A percentile compares a stretch with the other conserved stretches of the same genome.
These are phyloP conservation scores for Russula sp. DNA, from an alignment of 768 basidiomycete genomes.

Conservation along the genomic window DNA sequence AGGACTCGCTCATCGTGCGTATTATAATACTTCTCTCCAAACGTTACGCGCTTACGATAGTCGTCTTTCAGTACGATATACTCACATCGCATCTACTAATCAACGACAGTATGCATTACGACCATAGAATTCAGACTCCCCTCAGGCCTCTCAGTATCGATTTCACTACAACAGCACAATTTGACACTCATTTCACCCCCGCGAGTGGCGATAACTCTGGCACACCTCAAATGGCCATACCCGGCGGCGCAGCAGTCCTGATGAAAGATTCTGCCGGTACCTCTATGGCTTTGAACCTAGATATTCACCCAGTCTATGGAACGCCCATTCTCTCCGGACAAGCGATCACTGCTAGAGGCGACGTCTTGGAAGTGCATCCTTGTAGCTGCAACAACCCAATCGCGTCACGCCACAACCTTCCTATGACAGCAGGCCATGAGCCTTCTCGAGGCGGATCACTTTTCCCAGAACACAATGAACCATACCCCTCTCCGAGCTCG, in stretches of 20 bases:
- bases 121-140: neutral
- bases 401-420: slow-evolving; percentile 11
- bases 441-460: neutral
- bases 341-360: slow-evolving; percentile 12
- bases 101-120: slow-evolving; percentile 6
- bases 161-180: neutral
- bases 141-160: slow-evolving; percentile 1
- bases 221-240: slow-evolving; percentile 6
- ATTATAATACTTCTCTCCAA: neutral
- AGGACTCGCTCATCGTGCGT: neutral
- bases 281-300: slow-evolving; percentile 21
- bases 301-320: slow-evolving; percentile 18
- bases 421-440: neutral
- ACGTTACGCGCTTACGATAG: neutral
- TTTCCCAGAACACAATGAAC: neutral
- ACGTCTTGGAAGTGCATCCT: slow-evolving; percentile 19
- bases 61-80: neutral
- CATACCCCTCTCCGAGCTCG: slow-evolving; percentile 4
- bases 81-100: slow-evolving; percentile 4
- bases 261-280: slow-evolving; percentile 17
- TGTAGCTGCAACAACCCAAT: slow-evolving; percentile 15
- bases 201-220: neutral
- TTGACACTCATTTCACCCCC: neutral
- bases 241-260: slow-evolving; percentile 17
- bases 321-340: slow-evolving; percentile 23